Evolutionary conservation across 202 grass and related monocot species (phyloP).

Genomic region (Zoysia matrella): DNA sequence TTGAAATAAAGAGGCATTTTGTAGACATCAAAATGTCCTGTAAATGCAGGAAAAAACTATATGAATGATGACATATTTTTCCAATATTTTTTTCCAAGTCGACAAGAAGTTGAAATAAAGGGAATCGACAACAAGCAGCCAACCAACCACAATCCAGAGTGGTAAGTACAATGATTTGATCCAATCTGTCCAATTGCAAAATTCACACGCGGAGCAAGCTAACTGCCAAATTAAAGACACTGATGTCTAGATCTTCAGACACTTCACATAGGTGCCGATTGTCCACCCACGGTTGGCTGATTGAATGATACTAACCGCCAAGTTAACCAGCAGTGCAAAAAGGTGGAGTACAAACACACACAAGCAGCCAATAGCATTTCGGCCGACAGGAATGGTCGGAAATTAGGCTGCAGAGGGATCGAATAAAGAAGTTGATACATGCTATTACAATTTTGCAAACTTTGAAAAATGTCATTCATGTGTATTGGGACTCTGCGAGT

Average conservation of each 20-base stretch:
- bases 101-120: constrained; percentile 10
- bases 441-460: no score
- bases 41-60: not conserved
- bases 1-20: not conserved
- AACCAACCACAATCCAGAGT: not conserved
- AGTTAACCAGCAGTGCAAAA: not conserved
- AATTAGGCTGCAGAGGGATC: not conserved
- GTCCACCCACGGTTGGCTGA: not conserved
- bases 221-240: not conserved
- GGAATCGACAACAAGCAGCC: not conserved
- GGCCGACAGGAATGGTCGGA: not conserved
- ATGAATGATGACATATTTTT: not conserved
- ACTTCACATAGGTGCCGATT: not conserved
- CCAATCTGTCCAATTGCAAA: constrained; percentile 27
- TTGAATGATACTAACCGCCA: not conserved
- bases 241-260: not conserved
- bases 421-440: not conserved
- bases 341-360: not conserved
- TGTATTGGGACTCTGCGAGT: no score
- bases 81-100: not conserved
- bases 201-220: not conserved
- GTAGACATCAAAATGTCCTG: not conserved
- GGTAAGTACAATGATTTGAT: not conserved
- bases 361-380: constrained; percentile 6
- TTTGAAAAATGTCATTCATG: no score